Evolutionary conservation across 2,329 filamentous ascomycete species (phyloP).

Genomic region (Stagonosporopsis tanaceti): DNA sequence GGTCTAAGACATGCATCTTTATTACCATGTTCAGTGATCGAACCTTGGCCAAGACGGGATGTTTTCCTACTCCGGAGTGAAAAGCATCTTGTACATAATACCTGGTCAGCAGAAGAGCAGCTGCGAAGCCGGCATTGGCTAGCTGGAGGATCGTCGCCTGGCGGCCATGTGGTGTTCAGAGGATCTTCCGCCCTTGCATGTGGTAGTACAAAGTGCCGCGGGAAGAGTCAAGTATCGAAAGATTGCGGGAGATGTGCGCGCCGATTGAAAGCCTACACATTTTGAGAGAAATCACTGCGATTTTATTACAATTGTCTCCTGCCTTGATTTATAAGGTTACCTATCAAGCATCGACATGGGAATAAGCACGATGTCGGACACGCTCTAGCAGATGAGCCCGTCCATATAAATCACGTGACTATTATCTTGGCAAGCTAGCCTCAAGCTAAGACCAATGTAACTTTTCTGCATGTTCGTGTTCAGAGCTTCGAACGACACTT

Average conservation of each 20-base stretch:
- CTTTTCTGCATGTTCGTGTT: conserved; percentile 33
- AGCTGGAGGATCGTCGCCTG: background rate
- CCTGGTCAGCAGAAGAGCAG: background rate
- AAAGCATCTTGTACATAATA: background rate
- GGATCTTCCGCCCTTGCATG: conserved; percentile 14
- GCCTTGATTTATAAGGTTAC: background rate
- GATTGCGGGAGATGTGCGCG: conserved; percentile 19
- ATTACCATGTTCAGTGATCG: background rate
- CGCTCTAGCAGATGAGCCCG: background rate
- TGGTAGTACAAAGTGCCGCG: conserved; percentile 2
- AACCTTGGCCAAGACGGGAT: background rate
- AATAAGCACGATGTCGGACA: background rate
- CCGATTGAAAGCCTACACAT: conserved; percentile 22
- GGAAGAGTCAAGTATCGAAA: background rate
- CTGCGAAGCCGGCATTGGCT: background rate
- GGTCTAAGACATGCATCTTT: background rate
- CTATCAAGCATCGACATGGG: background rate
- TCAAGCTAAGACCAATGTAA: conserved; percentile 29
- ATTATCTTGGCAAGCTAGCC: conserved; percentile 25
- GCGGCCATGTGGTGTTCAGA: conserved; percentile 11
- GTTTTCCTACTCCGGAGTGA: background rate
- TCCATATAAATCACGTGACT: conserved; percentile 4
- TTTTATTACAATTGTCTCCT: background rate
- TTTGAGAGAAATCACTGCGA: background rate
- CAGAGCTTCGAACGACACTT: conserved; percentile 21